These are phyloP conservation scores for Rhizopogon roseolus DNA, from an alignment of 768 basidiomycete species.

Conservation along the genomic window DNA sequence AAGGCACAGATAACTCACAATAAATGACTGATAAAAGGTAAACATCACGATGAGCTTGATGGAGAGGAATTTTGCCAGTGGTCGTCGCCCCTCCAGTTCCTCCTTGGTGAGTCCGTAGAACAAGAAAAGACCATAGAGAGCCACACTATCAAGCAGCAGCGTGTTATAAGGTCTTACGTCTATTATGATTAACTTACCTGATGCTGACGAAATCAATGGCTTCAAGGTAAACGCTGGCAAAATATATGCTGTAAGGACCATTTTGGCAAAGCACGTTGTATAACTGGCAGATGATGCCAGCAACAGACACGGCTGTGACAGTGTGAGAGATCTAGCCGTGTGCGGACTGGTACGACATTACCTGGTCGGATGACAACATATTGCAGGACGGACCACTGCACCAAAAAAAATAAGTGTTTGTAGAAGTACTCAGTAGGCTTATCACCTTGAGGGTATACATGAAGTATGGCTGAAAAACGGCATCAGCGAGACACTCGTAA, in stretches of 20 bases:
- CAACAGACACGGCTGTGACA: conserved; percentile 42
- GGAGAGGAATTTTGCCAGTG: conserved; percentile 78
- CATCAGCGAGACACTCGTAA: background rate
- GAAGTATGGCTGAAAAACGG: conserved; percentile 61
- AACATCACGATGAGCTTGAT: conserved; percentile 88
- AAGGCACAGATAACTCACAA: conserved; percentile 39
- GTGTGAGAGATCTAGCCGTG: background rate
- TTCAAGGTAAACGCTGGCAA: conserved; percentile 66
- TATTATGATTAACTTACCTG: conserved; percentile 38
- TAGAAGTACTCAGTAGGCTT: background rate
- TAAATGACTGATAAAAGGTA: conserved; percentile 82
- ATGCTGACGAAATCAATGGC: conserved; percentile 79
- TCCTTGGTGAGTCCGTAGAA: conserved; percentile 81
- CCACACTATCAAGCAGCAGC: conserved; percentile 43
- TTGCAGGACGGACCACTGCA: conserved; percentile 83
- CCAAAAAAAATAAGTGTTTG: background rate
- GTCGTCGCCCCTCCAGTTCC: conserved; percentile 71
- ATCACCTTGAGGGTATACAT: conserved; percentile 81
- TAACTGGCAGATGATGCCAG: conserved; percentile 74
- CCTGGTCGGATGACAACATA: conserved; percentile 73
- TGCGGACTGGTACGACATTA: conserved; percentile 8
- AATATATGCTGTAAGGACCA: conserved; percentile 52
- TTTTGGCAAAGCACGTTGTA: conserved; percentile 66
- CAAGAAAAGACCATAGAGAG: conserved; percentile 79
- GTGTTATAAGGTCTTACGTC: background rate